A percentile compares a stretch with the other conserved stretches of the same genome.
Conservation (phyloP, 2,329 filamentous ascomycete genomes). For the Chlorencoelia australis region DNA sequence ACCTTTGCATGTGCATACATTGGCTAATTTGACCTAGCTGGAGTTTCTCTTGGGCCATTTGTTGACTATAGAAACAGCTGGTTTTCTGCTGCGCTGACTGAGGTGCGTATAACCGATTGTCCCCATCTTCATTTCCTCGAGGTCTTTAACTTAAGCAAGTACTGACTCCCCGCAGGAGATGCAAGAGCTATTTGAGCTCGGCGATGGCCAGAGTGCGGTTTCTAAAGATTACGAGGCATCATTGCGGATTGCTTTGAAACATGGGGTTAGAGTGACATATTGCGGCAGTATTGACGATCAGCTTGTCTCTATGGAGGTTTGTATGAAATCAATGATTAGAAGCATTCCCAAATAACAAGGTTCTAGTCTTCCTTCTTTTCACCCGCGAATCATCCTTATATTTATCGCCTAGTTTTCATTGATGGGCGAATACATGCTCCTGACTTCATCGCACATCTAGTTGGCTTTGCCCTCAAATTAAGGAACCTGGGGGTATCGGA, state of each 20-base stretch:
- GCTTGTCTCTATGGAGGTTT: slow-evolving; percentile 78
- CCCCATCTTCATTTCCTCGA: no score
- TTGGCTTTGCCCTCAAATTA: slow-evolving; percentile 87
- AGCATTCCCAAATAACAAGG: slow-evolving; percentile 17
- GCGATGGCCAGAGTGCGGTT: slow-evolving; percentile 68
- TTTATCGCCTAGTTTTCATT: slow-evolving; percentile 92
- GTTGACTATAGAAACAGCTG: slow-evolving; percentile 84
- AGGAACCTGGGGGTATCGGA: slow-evolving; percentile 89
- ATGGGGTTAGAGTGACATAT: slow-evolving; percentile 76
- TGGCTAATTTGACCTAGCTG: slow-evolving; percentile 48
- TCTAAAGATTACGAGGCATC: slow-evolving; percentile 72
- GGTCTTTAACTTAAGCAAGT: no score
- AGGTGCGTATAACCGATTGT: no score
- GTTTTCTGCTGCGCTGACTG: no score
- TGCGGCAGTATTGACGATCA: slow-evolving; percentile 96
- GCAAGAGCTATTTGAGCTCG: slow-evolving; percentile 93
- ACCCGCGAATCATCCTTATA: slow-evolving; percentile 78
- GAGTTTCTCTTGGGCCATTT: slow-evolving; percentile 88
- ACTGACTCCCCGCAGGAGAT: no score
- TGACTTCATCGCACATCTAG: slow-evolving; percentile 85
- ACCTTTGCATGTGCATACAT: background rate
- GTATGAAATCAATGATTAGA: slow-evolving; percentile 1
- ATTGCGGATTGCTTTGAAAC: slow-evolving; percentile 62
- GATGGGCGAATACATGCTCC: slow-evolving; percentile 86
- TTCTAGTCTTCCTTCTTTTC: slow-evolving; percentile 71